These are phyloP conservation scores for Lanmaoa pseudosensibilis DNA, from an alignment of 768 basidiomycete genomes.

Conservation along the genomic window DNA sequence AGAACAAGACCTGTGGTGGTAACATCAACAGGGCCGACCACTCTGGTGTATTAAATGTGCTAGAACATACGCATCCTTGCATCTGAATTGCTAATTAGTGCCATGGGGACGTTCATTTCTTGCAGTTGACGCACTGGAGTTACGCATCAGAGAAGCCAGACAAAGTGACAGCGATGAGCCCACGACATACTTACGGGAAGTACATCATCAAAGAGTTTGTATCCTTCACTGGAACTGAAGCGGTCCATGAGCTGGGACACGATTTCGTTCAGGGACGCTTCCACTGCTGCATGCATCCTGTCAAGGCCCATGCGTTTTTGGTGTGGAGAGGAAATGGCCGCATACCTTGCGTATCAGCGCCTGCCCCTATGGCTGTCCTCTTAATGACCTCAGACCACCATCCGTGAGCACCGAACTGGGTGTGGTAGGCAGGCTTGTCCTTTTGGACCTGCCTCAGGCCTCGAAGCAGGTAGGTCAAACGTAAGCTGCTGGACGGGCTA, in stretches of 20 bases:
- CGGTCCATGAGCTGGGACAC: slow-evolving; percentile 59
- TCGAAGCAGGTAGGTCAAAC: slow-evolving; percentile 20
- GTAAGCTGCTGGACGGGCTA: background rate
- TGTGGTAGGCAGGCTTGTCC: slow-evolving; percentile 57
- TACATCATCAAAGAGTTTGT: slow-evolving; percentile 57
- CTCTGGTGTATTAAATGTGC: background rate
- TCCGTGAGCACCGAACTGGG: slow-evolving; percentile 43
- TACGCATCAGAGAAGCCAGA: slow-evolving; percentile 6
- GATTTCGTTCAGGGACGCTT: slow-evolving; percentile 53
- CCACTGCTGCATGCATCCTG: slow-evolving; percentile 45
- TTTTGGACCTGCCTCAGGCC: slow-evolving; percentile 53
- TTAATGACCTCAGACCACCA: slow-evolving; percentile 85
- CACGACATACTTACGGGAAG: slow-evolving; percentile 43
- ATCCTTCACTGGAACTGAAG: slow-evolving; percentile 73
- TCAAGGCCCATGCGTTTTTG: slow-evolving; percentile 21
- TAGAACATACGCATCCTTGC: slow-evolving; percentile 59
- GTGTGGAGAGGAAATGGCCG: slow-evolving; percentile 13
- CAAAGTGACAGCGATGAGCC: background rate
- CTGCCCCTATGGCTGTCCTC: slow-evolving; percentile 73
- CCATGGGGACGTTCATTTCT: slow-evolving; percentile 48
- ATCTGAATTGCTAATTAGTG: slow-evolving; percentile 73
- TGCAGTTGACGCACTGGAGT: slow-evolving; percentile 46
- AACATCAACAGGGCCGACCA: slow-evolving; percentile 1
- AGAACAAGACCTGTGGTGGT: slow-evolving; percentile 45
- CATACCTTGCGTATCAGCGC: slow-evolving; percentile 58